phyloP scores from a whole-genome alignment of 257 asterid species.

The Knoxia roxburghii region DNA sequence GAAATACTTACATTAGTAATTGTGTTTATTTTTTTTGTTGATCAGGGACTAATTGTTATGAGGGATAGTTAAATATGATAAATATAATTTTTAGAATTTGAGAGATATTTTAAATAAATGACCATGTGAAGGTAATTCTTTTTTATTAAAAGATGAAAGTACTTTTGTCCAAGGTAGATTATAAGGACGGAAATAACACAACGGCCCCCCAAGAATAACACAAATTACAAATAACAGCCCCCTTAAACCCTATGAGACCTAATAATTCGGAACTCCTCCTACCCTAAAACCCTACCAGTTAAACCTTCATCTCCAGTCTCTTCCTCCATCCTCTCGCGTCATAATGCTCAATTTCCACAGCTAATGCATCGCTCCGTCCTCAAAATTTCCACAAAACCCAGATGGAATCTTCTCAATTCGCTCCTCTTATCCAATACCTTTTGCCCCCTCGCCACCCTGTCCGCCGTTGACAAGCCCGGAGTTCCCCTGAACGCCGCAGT shows the following conservation, averaged over 20 bases:
- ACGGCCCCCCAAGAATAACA: not conserved
- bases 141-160: too few relatives aligned
- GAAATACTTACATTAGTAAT: too few relatives aligned
- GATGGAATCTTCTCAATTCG: slow-evolving; percentile 23
- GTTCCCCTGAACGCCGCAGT: slow-evolving; percentile 26
- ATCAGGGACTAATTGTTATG: too few relatives aligned
- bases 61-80: too few relatives aligned
- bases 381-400: slow-evolving; percentile 24
- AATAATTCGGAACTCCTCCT: not conserved
- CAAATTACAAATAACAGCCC: not conserved
- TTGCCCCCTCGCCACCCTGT: slow-evolving; percentile 25
- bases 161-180: too few relatives aligned
- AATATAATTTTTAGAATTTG: too few relatives aligned
- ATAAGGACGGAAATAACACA: too few relatives aligned
- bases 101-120: too few relatives aligned
- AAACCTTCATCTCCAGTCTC: not conserved
- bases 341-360: not conserved
- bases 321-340: not conserved
- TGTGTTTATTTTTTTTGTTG: too few relatives aligned
- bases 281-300: slow-evolving; percentile 3
- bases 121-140: too few relatives aligned
- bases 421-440: slow-evolving; percentile 15
- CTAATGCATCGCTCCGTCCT: slow-evolving; percentile 39
- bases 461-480: slow-evolving; percentile 22
- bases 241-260: slow-evolving; percentile 13